A percentile compares a stretch with the other conserved stretches of the same genome.
These are phyloP conservation scores for Alternaria atra DNA, from an alignment of 2,329 filamentous ascomycete genomes.

Conservation along the genomic window DNA sequence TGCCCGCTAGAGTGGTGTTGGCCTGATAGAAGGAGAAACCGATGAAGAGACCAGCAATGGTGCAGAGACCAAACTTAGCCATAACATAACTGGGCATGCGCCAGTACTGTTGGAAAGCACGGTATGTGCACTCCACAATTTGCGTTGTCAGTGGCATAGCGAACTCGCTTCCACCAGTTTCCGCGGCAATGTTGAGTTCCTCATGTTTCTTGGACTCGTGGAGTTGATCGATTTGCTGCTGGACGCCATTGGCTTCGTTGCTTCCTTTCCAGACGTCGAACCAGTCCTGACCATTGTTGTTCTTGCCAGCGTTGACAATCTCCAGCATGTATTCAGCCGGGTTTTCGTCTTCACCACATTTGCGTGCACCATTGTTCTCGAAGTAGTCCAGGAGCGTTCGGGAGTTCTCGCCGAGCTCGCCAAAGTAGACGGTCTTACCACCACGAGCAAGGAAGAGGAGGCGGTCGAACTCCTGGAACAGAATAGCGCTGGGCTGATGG, in stretches of 20 bases:
- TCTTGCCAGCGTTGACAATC: constrained; percentile 49
- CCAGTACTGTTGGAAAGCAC: constrained; percentile 59
- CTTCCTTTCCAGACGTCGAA: constrained; percentile 51
- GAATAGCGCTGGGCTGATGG: constrained; percentile 56
- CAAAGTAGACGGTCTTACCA: constrained; percentile 59
- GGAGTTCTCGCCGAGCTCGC: constrained; percentile 57
- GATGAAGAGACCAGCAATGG: constrained; percentile 43
- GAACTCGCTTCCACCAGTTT: constrained; percentile 53
- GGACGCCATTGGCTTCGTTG: constrained; percentile 33
- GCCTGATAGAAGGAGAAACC: constrained; percentile 56
- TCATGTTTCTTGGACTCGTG: constrained; percentile 48
- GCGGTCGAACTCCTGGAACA: constrained; percentile 58
- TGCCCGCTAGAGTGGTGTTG: constrained; percentile 49
- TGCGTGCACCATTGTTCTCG: constrained; percentile 68
- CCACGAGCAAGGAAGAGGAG: constrained; percentile 56
- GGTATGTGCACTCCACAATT: constrained; percentile 50
- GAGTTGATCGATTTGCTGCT: constrained; percentile 52
- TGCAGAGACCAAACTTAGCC: constrained; percentile 42
- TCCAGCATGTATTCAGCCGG: constrained; percentile 81
- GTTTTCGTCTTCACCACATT: constrained; percentile 70
- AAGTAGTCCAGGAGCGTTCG: constrained; percentile 62
- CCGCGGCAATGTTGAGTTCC: constrained; percentile 37
- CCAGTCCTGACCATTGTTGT: constrained; percentile 50
- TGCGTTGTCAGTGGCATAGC: constrained; percentile 52
- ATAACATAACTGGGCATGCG: constrained; percentile 55